Percentiles rank a stretch among this genome's conserved stretches.
These are phyloP conservation scores for Sindora glabra DNA, from an alignment of 306 rosid species.

Conservation along the genomic window DNA sequence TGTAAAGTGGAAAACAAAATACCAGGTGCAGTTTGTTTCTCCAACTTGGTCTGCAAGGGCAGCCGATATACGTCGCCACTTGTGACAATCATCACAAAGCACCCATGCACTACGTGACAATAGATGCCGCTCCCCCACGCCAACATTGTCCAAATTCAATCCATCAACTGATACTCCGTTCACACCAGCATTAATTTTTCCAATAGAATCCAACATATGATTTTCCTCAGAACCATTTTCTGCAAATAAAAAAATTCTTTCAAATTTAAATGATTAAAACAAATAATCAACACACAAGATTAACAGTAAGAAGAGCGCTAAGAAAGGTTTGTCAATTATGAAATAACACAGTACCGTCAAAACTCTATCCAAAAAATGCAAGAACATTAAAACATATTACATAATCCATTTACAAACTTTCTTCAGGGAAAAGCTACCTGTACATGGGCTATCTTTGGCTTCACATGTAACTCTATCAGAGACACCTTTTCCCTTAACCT, in stretches of 20 bases:
- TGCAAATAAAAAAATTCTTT: constrained; percentile 5
- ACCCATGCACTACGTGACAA: constrained; percentile 84
- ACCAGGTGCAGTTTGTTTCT: constrained; percentile 84
- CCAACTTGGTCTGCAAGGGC: constrained; percentile 74
- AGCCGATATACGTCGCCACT: constrained; percentile 96
- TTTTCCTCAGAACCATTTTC: constrained; percentile 36
- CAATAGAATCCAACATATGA: constrained; percentile 28
- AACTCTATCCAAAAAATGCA: constrained; percentile 5
- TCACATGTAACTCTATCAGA: constrained; percentile 22
- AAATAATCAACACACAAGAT: constrained; percentile 9
- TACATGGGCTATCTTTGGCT: constrained; percentile 36
- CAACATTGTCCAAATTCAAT: constrained; percentile 34
- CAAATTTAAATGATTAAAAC: neutral
- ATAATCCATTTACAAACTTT: neutral
- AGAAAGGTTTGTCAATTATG: constrained; percentile 1
- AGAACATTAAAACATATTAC: constrained; percentile 3
- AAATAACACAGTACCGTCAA: constrained; percentile 2
- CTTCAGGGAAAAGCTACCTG: constrained; percentile 41
- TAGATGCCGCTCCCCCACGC: constrained; percentile 40
- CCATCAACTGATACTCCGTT: constrained; percentile 21
- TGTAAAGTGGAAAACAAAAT: constrained; percentile 15
- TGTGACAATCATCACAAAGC: constrained; percentile 84
- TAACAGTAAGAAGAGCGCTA: neutral
- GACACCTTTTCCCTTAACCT: constrained; percentile 34
- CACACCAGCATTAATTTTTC: constrained; percentile 24